Conservation (phyloP, 2,329 filamentous ascomycete species). For the Aspergillus sp. region DNA sequence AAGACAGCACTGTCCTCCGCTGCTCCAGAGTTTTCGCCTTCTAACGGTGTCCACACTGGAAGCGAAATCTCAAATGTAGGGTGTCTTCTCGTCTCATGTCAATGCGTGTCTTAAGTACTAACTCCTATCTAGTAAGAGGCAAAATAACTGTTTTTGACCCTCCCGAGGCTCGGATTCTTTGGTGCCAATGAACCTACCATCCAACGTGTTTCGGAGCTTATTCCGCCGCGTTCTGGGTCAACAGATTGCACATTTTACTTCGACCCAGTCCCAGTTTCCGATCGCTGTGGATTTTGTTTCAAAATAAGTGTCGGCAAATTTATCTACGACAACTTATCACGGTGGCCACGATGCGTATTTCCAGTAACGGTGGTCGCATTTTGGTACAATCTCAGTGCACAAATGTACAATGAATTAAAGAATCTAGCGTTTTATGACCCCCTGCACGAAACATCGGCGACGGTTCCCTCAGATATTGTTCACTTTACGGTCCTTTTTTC, state of each 20-base stretch:
- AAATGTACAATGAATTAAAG: slow-evolving; percentile 75
- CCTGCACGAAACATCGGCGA: slow-evolving; percentile 50
- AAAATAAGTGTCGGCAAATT: slow-evolving; percentile 51
- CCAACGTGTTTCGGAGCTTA: slow-evolving; percentile 5
- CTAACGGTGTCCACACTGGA: slow-evolving; percentile 27
- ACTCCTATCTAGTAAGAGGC: slow-evolving; percentile 12
- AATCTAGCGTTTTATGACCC: slow-evolving; percentile 65
- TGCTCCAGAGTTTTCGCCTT: slow-evolving; percentile 63
- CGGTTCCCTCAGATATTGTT: slow-evolving; percentile 62
- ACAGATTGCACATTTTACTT: slow-evolving; percentile 46
- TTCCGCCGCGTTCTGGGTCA: slow-evolving; percentile 49
- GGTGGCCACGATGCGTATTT: slow-evolving; percentile 55
- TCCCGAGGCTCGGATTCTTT: background rate
- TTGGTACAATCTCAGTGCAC: slow-evolving; percentile 71
- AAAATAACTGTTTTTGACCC: background rate
- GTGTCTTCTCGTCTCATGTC: slow-evolving; percentile 24
- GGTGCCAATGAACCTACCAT: background rate
- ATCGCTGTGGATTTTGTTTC: slow-evolving; percentile 36
- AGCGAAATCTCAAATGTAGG: slow-evolving; percentile 41
- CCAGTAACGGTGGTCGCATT: slow-evolving; percentile 73
- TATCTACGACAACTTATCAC: slow-evolving; percentile 39
- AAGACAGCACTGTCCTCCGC: slow-evolving; percentile 61
- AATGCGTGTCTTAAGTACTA: background rate
- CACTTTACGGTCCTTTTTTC: slow-evolving; percentile 59
- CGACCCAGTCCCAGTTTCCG: slow-evolving; percentile 40